A percentile compares a stretch with the other conserved stretches of the same genome.
phyloP scores from a whole-genome alignment of 2,329 filamentous ascomycete species.

The Sporothrix pallida region DNA sequence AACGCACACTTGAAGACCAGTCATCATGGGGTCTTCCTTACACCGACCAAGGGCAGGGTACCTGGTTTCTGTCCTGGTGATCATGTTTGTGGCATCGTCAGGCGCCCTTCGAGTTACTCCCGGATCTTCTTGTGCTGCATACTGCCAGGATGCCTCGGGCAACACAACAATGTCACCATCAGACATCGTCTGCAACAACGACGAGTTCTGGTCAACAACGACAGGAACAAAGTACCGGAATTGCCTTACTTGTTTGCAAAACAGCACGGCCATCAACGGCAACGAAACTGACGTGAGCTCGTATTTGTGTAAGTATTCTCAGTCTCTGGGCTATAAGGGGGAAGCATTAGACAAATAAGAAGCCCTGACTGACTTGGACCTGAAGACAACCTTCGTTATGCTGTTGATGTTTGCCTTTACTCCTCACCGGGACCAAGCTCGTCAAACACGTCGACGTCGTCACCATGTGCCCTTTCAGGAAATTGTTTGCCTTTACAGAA shows the following conservation, averaged over 20 bases:
- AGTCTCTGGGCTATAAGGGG: no score
- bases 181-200: constrained; percentile 57
- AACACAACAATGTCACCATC: constrained; percentile 47
- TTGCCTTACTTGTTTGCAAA: constrained; percentile 55
- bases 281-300: constrained; percentile 52
- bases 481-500: constrained; percentile 51
- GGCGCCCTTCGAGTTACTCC: constrained; percentile 55
- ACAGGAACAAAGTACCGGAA: constrained; percentile 54
- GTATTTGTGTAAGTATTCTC: constrained; percentile 53
- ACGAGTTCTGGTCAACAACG: constrained; percentile 47
- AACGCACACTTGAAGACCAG: not conserved
- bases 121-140: constrained; percentile 56
- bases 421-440: constrained; percentile 43
- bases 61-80: not conserved
- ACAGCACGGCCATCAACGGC: constrained; percentile 50
- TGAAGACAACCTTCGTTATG: constrained; percentile 57
- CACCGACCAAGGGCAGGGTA: not conserved
- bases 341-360: no score
- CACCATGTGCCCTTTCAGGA: constrained; percentile 51
- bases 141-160: constrained; percentile 52
- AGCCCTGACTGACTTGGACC: not conserved
- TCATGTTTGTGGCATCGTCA: constrained; percentile 32
- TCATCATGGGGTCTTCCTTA: not conserved
- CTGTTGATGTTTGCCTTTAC: constrained; percentile 56
- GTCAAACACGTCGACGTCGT: constrained; percentile 48